phyloP scores from a whole-genome alignment of 345 rosid species.

The sweet orange (Citrus sinensis) region DNA sequence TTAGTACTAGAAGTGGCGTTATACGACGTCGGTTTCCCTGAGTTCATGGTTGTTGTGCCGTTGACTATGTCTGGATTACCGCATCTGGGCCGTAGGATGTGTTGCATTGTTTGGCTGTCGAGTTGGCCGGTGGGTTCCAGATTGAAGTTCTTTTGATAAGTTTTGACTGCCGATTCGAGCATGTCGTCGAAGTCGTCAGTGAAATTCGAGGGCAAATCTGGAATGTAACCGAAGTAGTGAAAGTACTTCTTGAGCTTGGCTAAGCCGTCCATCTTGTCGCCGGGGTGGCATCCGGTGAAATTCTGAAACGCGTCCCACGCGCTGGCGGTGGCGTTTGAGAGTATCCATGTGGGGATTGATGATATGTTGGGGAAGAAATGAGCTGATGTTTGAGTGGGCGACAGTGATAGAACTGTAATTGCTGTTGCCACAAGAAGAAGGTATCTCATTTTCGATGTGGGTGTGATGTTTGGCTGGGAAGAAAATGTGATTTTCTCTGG shows the following conservation, averaged over 20 bases:
- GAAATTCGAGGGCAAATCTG: constrained; percentile 33
- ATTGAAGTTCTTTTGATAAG: constrained; percentile 74
- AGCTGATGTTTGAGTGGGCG: constrained; percentile 16
- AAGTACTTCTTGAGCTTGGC: constrained; percentile 73
- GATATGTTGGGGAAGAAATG: constrained; percentile 40
- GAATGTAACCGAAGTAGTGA: constrained; percentile 69
- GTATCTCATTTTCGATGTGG: constrained; percentile 18
- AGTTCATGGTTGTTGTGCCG: constrained; percentile 75
- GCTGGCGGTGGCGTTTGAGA: constrained; percentile 16
- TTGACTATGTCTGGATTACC: constrained; percentile 89
- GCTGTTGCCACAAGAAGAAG: not conserved
- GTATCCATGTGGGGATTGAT: constrained; percentile 33
- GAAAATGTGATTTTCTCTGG: not conserved
- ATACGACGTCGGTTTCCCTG: constrained; percentile 33
- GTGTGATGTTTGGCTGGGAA: not conserved
- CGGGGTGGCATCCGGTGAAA: constrained; percentile 61
- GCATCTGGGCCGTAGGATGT: constrained; percentile 70
- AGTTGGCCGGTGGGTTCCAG: constrained; percentile 72
- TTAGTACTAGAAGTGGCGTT: not conserved
- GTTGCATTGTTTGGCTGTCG: constrained; percentile 53
- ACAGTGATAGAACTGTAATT: constrained; percentile 20
- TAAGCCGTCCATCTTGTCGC: constrained; percentile 56
- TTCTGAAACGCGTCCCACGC: constrained; percentile 65
- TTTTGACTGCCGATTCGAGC: constrained; percentile 54
- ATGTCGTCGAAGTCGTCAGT: constrained; percentile 67